Evolutionary conservation across 2,329 filamentous ascomycete genomes (phyloP), one percentile per base, ranked within the genome.

Genomic region (Stachybotrys chartarum): DNA sequence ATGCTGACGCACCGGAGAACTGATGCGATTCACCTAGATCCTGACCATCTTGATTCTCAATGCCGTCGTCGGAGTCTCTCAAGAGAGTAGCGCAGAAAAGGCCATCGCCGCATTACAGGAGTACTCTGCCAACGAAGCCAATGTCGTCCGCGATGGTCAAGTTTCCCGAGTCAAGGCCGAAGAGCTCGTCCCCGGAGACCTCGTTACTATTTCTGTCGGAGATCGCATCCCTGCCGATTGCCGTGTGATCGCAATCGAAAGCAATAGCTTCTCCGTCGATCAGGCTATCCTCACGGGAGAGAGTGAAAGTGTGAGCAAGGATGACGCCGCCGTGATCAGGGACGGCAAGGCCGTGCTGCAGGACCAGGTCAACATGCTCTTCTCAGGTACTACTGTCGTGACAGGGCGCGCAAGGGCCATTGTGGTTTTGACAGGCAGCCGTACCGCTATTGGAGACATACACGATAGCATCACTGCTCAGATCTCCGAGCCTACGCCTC

Each of bases 41-140:
- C 82, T 99, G 61, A 97, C 93, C 30, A 99, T 99, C 68, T 81
- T 99, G 50, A 88, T 99, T 60, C 85, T 99, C 65, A 99, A 99
- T 75, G 90, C 94, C 58, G 87, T 99, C 63, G 94, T 99, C 60
- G 94, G 94, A 69, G 94, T 99, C 31, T 97, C 93, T 55, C 94
- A 99, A 79, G 94, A 99, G 79, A 97, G 90, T 75, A 97, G 92
- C 69, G 94, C 94, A 61, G 94, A 99, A 73, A 97, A 97, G 77
- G 94, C 94, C 53, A 99, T 99, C 70, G 92, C 94, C 30, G 94
- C 94, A 49, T 83, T 99, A 56, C 94, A 99, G 75, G 93, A 99
- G 82, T 99, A 99, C 77, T 97, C 93, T 32, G 94, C 94, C 67
- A 99, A 97, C 74, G 91, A 96, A 73, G 93, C 94, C 64, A 99